Evolutionary conservation across 257 asterid genomes (phyloP).

Genomic region (Rubia yunnanensis): DNA sequence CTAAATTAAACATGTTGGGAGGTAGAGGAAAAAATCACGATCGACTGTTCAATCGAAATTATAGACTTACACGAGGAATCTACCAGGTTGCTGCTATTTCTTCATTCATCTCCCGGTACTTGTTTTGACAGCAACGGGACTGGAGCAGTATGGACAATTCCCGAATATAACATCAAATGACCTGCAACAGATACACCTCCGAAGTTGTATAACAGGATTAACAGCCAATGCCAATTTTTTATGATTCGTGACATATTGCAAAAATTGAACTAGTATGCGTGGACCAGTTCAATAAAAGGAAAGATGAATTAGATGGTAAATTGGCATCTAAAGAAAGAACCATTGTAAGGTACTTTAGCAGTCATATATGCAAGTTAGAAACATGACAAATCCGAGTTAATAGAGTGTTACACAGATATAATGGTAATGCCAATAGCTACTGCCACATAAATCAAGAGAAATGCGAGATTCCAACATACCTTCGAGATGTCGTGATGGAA

Average conservation of each 20-base stretch:
- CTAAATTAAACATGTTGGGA: neutral
- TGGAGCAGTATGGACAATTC: constrained; percentile 23
- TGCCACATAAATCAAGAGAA: constrained; percentile 1
- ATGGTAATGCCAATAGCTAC: neutral
- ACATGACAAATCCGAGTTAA: neutral
- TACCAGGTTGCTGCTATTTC: neutral
- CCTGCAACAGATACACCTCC: constrained; percentile 6
- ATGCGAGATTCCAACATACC: constrained; percentile 36
- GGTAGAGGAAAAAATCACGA: no score
- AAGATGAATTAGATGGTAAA: no score
- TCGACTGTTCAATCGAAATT: no score
- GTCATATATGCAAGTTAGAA: neutral
- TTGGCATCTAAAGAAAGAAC: neutral
- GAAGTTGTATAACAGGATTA: neutral
- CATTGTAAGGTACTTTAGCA: neutral
- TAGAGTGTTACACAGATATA: neutral
- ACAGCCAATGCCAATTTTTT: no score
- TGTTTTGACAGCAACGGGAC: constrained; percentile 15
- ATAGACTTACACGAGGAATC: neutral
- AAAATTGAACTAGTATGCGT: neutral
- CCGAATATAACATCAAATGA: constrained; percentile 25
- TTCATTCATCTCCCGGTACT: no score
- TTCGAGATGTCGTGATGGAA: constrained; percentile 74
- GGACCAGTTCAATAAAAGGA: no score
- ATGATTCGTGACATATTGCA: neutral